Conservation (phyloP, 371 early-diverging fungal genomes). For the Mucor irregularis region DNA sequence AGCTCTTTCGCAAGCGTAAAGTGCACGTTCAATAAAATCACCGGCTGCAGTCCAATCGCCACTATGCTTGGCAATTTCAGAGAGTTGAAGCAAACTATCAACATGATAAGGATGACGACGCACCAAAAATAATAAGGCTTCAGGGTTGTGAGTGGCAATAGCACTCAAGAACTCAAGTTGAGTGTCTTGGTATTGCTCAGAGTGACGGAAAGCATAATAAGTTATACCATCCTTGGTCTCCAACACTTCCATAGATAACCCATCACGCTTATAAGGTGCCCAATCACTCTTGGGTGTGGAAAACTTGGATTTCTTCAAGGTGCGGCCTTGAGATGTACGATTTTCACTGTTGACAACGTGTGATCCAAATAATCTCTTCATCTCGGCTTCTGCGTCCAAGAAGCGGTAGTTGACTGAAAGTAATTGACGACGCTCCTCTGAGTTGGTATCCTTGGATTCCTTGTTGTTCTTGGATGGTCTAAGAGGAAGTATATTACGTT, state of each 20-base stretch:
- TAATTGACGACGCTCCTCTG: slow-evolving; percentile 45
- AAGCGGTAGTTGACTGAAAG: slow-evolving; percentile 64
- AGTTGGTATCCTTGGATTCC: not conserved
- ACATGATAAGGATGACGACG: slow-evolving; percentile 85
- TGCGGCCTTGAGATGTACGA: slow-evolving; percentile 45
- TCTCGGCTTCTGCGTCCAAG: slow-evolving; percentile 86
- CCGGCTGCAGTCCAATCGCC: slow-evolving; percentile 76
- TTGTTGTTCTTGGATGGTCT: not conserved
- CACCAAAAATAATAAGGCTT: slow-evolving; percentile 67
- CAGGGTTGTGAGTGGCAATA: slow-evolving; percentile 76
- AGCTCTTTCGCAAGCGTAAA: slow-evolving; percentile 82
- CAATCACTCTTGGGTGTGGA: slow-evolving; percentile 77
- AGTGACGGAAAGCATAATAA: slow-evolving; percentile 69
- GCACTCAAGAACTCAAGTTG: slow-evolving; percentile 75
- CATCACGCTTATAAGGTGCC: slow-evolving; percentile 70
- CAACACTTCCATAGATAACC: slow-evolving; percentile 75
- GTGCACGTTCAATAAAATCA: slow-evolving; percentile 80
- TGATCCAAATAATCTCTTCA: slow-evolving; percentile 87
- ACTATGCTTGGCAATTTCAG: slow-evolving; percentile 82
- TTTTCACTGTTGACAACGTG: slow-evolving; percentile 65
- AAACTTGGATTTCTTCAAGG: slow-evolving; percentile 61
- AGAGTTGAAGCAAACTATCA: slow-evolving; percentile 79
- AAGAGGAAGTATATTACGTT: not conserved
- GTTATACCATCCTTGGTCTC: slow-evolving; percentile 50
- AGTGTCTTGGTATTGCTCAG: slow-evolving; percentile 68